Evolutionary conservation across 2,329 filamentous ascomycete genomes (phyloP).

Genomic region (Diaporthe longicolla): DNA sequence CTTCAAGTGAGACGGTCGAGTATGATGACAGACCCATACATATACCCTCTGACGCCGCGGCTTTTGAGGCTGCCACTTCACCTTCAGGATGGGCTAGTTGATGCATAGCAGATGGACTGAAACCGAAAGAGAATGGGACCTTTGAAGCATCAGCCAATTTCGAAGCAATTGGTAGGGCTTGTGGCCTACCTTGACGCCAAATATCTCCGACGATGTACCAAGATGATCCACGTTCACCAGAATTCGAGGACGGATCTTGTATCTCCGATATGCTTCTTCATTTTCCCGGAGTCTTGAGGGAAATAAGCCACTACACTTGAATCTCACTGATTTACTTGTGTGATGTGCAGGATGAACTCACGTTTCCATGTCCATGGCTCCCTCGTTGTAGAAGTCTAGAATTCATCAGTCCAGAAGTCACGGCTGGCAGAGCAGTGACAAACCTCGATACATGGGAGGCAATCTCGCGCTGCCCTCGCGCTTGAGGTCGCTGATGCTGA

Average conservation of each 20-base stretch:
- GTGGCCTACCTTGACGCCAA: constrained; percentile 53
- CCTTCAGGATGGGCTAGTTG: constrained; percentile 66
- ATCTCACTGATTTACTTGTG: not conserved
- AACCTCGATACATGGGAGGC: constrained; percentile 53
- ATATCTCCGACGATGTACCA: constrained; percentile 58
- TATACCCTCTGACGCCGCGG: constrained; percentile 58
- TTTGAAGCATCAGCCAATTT: not conserved
- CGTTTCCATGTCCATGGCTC: constrained; percentile 68
- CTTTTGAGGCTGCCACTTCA: constrained; percentile 63
- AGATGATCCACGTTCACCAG: constrained; percentile 56
- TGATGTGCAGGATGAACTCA: constrained; percentile 37
- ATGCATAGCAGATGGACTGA: constrained; percentile 68
- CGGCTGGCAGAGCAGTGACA: not conserved
- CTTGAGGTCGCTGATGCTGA: constrained; percentile 57
- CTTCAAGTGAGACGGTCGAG: constrained; percentile 60
- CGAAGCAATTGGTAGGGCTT: not conserved
- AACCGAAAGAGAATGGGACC: constrained; percentile 65
- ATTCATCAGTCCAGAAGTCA: not conserved
- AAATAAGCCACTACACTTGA: not conserved
- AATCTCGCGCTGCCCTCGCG: constrained; percentile 55
- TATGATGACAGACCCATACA: constrained; percentile 64
- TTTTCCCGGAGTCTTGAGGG: constrained; percentile 62
- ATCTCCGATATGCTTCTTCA: constrained; percentile 64
- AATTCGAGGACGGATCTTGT: constrained; percentile 63
- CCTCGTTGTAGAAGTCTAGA: constrained; percentile 69